Evolutionary conservation across 108 stramenopile species (phyloP).

Genomic region (Cyclotella atomus): DNA sequence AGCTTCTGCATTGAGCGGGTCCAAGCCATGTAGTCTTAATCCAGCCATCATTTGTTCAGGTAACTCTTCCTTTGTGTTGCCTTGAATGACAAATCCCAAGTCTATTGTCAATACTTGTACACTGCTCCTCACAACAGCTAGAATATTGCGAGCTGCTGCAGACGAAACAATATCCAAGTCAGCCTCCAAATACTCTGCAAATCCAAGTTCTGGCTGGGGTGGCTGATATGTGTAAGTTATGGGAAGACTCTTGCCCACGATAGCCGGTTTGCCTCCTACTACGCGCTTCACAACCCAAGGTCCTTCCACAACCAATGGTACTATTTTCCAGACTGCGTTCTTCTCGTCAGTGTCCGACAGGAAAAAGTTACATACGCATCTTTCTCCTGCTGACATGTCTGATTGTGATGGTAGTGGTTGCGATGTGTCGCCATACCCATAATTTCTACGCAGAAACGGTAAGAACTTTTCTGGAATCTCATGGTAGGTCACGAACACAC

Average conservation of each 20-base stretch:
- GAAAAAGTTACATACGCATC: slow-evolving; percentile 63
- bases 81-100: slow-evolving; percentile 85
- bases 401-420: slow-evolving; percentile 42
- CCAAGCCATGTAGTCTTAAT: slow-evolving; percentile 83
- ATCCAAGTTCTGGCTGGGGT: slow-evolving; percentile 45
- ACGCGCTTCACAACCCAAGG: slow-evolving; percentile 84
- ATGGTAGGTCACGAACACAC: slow-evolving; percentile 79
- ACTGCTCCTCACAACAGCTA: slow-evolving; percentile 74
- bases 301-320: slow-evolving; percentile 82
- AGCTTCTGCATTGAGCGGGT: slow-evolving; percentile 76
- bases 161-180: slow-evolving; percentile 85
- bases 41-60: slow-evolving; percentile 88
- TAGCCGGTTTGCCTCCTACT: slow-evolving; percentile 85
- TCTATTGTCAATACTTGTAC: slow-evolving; percentile 83
- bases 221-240: slow-evolving; percentile 64
- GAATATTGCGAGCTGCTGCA: slow-evolving; percentile 81
- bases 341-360: slow-evolving; percentile 59
- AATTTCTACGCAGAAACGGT: slow-evolving; percentile 57
- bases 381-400: slow-evolving; percentile 59
- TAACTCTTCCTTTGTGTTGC: slow-evolving; percentile 69
- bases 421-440: slow-evolving; percentile 55
- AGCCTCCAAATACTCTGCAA: slow-evolving; percentile 78
- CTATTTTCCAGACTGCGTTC: slow-evolving; percentile 69
- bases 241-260: slow-evolving; percentile 81
- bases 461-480: slow-evolving; percentile 80